Evolutionary conservation across 768 basidiomycete species (phyloP).

Genomic region (Suillus lakei): DNA sequence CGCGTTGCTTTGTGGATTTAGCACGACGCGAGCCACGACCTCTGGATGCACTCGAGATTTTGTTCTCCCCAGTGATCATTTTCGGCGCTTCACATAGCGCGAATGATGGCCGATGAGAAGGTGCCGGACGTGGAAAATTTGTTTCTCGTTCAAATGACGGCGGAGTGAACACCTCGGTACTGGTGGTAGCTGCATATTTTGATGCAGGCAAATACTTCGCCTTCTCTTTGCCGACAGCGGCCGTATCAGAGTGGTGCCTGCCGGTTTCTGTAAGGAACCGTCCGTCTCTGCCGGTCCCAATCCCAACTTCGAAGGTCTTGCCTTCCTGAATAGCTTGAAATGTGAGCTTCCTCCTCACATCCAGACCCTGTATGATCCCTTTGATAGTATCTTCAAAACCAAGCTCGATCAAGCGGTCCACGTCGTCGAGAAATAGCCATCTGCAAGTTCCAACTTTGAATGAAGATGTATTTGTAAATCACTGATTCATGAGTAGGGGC

Average conservation of each 20-base stretch:
- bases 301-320: slow-evolving; percentile 82
- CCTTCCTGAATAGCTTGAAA: slow-evolving; percentile 67
- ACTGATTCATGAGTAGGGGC: slow-evolving; percentile 94
- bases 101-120: slow-evolving; percentile 95
- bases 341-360: slow-evolving; percentile 80
- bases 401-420: slow-evolving; percentile 96
- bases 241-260: slow-evolving; percentile 76
- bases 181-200: slow-evolving; percentile 30
- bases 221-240: slow-evolving; percentile 66
- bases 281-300: slow-evolving; percentile 77
- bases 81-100: slow-evolving; percentile 85
- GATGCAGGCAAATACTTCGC: slow-evolving; percentile 9
- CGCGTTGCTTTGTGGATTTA: slow-evolving; percentile 18
- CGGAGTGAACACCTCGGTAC: slow-evolving; percentile 77
- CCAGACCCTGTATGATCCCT: slow-evolving; percentile 86
- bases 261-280: slow-evolving; percentile 89
- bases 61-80: slow-evolving; percentile 34
- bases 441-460: slow-evolving; percentile 93
- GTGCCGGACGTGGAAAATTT: slow-evolving; percentile 94
- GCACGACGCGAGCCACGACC: slow-evolving; percentile 7
- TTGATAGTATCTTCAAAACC: slow-evolving; percentile 96
- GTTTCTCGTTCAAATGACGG: slow-evolving; percentile 90
- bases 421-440: slow-evolving; percentile 97
- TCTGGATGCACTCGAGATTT: slow-evolving; percentile 16
- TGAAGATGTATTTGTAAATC: slow-evolving; percentile 92